Conservation (phyloP, 805 yeast species). For the Wickerhamiella alocasiicola region DNA sequence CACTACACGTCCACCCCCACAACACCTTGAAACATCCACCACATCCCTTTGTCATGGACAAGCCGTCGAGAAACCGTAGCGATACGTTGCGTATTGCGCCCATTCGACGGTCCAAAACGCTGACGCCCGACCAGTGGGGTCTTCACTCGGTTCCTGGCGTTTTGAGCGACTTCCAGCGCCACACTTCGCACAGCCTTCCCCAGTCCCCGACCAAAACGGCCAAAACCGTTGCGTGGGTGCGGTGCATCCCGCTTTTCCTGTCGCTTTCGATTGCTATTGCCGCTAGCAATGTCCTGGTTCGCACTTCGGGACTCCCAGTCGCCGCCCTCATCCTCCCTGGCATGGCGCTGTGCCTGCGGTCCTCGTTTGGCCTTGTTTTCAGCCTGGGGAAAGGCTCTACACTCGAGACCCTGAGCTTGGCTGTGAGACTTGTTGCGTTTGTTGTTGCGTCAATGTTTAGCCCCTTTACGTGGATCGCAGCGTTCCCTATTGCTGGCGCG, state of each 20-base stretch:
- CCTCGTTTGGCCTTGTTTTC: constrained; percentile 14
- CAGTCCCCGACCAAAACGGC: constrained; percentile 11
- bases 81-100: constrained; percentile 22
- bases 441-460: constrained; percentile 11
- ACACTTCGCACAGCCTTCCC: constrained; percentile 24
- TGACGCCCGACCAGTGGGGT: constrained; percentile 27
- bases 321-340: constrained; percentile 19
- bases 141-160: constrained; percentile 27
- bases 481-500: constrained; percentile 8
- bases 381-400: constrained; percentile 2
- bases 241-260: constrained; percentile 24
- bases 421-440: constrained; percentile 16
- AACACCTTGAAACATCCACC: no score
- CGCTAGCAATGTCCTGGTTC: constrained; percentile 19
- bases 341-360: constrained; percentile 15
- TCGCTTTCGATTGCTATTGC: constrained; percentile 25
- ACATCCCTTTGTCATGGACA: no score
- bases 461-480: constrained; percentile 13
- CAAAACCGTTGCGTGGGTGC: constrained; percentile 13
- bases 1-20: no score
- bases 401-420: constrained; percentile 14
- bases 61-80: constrained; percentile 9
- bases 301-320: constrained; percentile 11
- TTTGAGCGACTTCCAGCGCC: constrained; percentile 28
- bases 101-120: constrained; percentile 21